Evolutionary conservation across 495 filamentous ascomycete species (phyloP).

Genomic region (Trichoderma gamsii): DNA sequence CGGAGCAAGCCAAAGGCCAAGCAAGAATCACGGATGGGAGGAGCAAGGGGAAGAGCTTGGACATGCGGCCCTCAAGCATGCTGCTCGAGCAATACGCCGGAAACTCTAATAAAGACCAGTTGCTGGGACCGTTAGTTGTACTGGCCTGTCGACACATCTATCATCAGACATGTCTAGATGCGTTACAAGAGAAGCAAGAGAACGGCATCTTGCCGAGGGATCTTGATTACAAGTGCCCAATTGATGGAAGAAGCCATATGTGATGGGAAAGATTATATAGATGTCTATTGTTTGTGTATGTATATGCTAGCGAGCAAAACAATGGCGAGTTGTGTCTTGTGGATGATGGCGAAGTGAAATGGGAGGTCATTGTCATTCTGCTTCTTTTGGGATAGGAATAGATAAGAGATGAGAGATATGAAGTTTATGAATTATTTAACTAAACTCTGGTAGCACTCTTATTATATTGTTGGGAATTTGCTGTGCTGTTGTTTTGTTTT

Average conservation of each 20-base stretch:
- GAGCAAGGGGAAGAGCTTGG: constrained; percentile 33
- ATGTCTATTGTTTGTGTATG: not conserved
- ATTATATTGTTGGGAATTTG: too few species aligned
- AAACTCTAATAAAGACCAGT: constrained; percentile 18
- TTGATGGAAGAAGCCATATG: constrained; percentile 38
- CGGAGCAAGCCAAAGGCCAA: constrained; percentile 25
- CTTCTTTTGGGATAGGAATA: not conserved
- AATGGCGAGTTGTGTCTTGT: not conserved
- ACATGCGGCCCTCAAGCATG: constrained; percentile 19
- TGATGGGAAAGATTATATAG: not conserved
- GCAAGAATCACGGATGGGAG: constrained; percentile 32
- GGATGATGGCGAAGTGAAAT: not conserved
- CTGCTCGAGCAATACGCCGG: constrained; percentile 18
- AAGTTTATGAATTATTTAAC: not conserved
- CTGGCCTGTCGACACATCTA: constrained; percentile 59
- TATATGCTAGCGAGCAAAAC: constrained; percentile 3
- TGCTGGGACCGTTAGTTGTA: constrained; percentile 40
- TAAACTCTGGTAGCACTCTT: not conserved
- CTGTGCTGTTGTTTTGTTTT: too few species aligned
- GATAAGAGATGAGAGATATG: not conserved
- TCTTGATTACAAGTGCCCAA: constrained; percentile 48
- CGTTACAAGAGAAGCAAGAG: constrained; percentile 37
- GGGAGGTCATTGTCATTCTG: not conserved
- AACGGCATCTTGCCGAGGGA: constrained; percentile 24
- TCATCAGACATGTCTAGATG: constrained; percentile 55